phyloP scores from a whole-genome alignment of 192 early-diverging fungal genomes.

The Rhizophagus sp. region DNA sequence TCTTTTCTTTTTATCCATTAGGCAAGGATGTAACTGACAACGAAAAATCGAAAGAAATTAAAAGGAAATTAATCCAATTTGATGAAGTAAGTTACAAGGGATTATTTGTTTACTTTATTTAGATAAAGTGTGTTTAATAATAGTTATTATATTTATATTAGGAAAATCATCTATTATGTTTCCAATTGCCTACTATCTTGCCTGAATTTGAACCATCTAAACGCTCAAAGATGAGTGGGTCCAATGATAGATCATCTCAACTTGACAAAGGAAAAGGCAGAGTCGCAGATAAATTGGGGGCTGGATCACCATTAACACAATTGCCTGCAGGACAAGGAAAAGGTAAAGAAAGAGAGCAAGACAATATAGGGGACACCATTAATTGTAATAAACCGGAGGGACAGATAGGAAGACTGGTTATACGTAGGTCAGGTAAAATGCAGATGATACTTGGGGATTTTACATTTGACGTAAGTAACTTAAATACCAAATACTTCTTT shows the following conservation, averaged over 20 bases:
- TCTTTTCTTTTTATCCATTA: constrained; percentile 24
- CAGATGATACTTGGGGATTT: constrained; percentile 13
- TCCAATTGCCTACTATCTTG: constrained; percentile 5
- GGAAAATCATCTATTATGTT: constrained; percentile 13
- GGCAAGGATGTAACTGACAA: background rate
- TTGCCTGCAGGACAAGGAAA: background rate
- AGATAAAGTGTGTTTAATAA: background rate
- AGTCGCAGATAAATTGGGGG: background rate
- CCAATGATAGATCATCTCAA: background rate
- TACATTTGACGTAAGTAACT: constrained; percentile 9
- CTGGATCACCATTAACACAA: background rate
- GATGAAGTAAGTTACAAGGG: background rate
- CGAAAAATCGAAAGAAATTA: background rate
- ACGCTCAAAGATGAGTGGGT: background rate
- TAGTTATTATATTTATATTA: background rate
- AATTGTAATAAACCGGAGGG: constrained; percentile 13
- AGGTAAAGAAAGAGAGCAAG: constrained; percentile 2
- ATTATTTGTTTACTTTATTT: background rate
- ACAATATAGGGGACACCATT: background rate
- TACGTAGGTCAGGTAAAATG: constrained; percentile 8
- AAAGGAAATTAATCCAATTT: background rate
- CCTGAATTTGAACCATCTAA: constrained; percentile 19
- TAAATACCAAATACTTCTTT: background rate
- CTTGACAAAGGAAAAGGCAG: background rate
- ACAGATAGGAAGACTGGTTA: constrained; percentile 2